A percentile compares a stretch with the other conserved stretches of the same genome.
Evolutionary conservation across 768 basidiomycete species (phyloP).

Genomic region (Lyophyllum semitale): DNA sequence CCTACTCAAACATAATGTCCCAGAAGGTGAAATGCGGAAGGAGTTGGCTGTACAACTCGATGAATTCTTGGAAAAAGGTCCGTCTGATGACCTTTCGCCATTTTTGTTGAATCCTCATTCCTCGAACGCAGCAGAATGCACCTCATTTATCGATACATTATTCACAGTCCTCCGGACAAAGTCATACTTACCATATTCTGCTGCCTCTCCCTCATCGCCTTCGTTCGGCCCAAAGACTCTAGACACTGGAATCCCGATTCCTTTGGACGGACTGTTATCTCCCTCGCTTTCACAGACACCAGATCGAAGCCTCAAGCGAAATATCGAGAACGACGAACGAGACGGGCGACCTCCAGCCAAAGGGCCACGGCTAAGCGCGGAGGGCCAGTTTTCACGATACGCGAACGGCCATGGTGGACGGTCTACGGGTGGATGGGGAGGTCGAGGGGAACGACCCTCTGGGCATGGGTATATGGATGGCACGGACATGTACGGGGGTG

Average conservation of each 20-base stretch:
- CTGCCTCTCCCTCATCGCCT: constrained; percentile 40
- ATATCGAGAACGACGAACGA: constrained; percentile 60
- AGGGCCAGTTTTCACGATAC: constrained; percentile 70
- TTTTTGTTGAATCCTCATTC: constrained; percentile 15
- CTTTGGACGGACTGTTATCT: constrained; percentile 63
- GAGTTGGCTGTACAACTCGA: constrained; percentile 78
- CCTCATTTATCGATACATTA: constrained; percentile 79
- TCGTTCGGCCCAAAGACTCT: constrained; percentile 39
- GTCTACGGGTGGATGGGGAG: constrained; percentile 45
- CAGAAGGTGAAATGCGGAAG: constrained; percentile 79
- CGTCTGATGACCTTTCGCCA: constrained; percentile 19
- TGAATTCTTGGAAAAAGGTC: constrained; percentile 93
- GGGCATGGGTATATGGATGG: constrained; percentile 36
- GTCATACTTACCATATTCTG: constrained; percentile 78
- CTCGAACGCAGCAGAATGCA: constrained; percentile 50
- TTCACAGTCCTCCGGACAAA: constrained; percentile 85
- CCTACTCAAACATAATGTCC: constrained; percentile 85
- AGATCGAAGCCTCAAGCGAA: constrained; percentile 67
- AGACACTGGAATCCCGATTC: constrained; percentile 80
- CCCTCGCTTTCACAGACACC: constrained; percentile 43
- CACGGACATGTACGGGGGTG: constrained; percentile 31
- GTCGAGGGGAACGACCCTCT: constrained; percentile 33
- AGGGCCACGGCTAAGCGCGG: constrained; percentile 66
- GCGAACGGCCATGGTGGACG: constrained; percentile 39
- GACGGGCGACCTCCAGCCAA: constrained; percentile 65